A percentile compares a stretch with the other conserved stretches of the same genome.
These are phyloP conservation scores for Obelidium mucronatum DNA, from an alignment of 192 early-diverging fungal species.

Conservation along the genomic window DNA sequence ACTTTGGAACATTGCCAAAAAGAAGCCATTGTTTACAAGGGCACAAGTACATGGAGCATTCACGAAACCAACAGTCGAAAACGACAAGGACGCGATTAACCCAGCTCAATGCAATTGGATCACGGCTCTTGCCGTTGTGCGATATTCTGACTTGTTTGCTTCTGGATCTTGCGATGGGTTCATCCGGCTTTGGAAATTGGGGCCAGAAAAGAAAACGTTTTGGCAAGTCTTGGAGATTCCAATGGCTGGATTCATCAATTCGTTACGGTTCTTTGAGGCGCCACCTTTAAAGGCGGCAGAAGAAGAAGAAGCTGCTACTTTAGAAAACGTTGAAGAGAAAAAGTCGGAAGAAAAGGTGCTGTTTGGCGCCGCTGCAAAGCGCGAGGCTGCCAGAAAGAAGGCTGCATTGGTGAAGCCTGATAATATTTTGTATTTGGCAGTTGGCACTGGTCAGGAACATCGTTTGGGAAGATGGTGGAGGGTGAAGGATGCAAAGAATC, in stretches of 20 bases:
- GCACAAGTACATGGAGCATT: slow-evolving; percentile 73
- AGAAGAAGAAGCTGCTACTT: neutral
- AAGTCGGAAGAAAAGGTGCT: slow-evolving; percentile 1
- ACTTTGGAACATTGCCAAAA: slow-evolving; percentile 89
- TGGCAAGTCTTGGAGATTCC: slow-evolving; percentile 66
- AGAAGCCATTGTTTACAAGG: slow-evolving; percentile 90
- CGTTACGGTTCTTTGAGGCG: slow-evolving; percentile 59
- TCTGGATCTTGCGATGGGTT: slow-evolving; percentile 88
- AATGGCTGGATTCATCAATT: slow-evolving; percentile 67
- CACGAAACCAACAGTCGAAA: neutral
- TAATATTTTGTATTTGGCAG: slow-evolving; percentile 61
- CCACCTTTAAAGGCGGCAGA: slow-evolving; percentile 34
- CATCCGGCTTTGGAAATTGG: slow-evolving; percentile 88
- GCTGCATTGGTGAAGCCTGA: slow-evolving; percentile 21
- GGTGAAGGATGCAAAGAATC: slow-evolving; percentile 79
- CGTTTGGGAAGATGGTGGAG: slow-evolving; percentile 89
- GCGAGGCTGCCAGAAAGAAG: slow-evolving; percentile 15
- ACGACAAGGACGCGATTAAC: slow-evolving; percentile 4
- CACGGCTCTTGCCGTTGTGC: slow-evolving; percentile 81
- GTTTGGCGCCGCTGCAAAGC: slow-evolving; percentile 6
- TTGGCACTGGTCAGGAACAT: slow-evolving; percentile 89
- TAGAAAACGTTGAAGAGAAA: neutral
- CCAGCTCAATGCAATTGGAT: slow-evolving; percentile 74
- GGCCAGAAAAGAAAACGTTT: slow-evolving; percentile 70
- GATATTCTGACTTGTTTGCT: slow-evolving; percentile 89